These are phyloP conservation scores for Sporopachydermia lactativora DNA, from an alignment of 805 yeast species.

Conservation along the genomic window DNA sequence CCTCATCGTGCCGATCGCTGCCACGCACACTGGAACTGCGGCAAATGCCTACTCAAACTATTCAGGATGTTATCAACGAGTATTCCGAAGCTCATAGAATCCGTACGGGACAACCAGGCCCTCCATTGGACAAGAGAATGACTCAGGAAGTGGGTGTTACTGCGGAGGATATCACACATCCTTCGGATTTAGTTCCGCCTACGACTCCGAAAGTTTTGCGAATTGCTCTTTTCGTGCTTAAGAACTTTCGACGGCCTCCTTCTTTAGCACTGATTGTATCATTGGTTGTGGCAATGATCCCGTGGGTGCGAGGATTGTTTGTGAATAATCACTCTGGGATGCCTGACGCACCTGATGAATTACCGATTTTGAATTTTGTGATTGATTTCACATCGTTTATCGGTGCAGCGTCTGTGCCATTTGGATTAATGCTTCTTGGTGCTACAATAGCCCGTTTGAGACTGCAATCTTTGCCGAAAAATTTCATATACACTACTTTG, in stretches of 20 bases:
- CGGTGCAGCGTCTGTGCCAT: conserved; percentile 80
- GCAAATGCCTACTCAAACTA: conserved; percentile 26
- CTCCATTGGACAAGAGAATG: background rate
- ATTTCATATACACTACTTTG: conserved; percentile 49
- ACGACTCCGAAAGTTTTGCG: conserved; percentile 19
- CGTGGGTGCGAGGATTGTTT: conserved; percentile 68
- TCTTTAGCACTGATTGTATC: conserved; percentile 57
- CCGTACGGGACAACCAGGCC: background rate
- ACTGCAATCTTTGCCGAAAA: conserved; percentile 44
- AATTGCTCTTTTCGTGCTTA: conserved; percentile 16
- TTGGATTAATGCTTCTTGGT: conserved; percentile 72
- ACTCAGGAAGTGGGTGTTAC: conserved; percentile 12
- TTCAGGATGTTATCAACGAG: conserved; percentile 33
- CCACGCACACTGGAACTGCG: conserved; percentile 15
- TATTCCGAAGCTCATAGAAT: conserved; percentile 22
- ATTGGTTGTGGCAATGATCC: conserved; percentile 64
- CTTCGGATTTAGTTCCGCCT: conserved; percentile 8
- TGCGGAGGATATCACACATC: conserved; percentile 7
- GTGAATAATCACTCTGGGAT: conserved; percentile 31
- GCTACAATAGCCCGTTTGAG: conserved; percentile 74
- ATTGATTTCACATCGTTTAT: conserved; percentile 72
- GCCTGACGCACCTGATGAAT: conserved; percentile 68
- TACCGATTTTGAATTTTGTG: conserved; percentile 72
- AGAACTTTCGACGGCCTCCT: conserved; percentile 55
- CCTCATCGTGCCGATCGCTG: too few relatives aligned